Conservation (phyloP, 257 asterid genomes). For the Fraxinus anomala region DNA sequence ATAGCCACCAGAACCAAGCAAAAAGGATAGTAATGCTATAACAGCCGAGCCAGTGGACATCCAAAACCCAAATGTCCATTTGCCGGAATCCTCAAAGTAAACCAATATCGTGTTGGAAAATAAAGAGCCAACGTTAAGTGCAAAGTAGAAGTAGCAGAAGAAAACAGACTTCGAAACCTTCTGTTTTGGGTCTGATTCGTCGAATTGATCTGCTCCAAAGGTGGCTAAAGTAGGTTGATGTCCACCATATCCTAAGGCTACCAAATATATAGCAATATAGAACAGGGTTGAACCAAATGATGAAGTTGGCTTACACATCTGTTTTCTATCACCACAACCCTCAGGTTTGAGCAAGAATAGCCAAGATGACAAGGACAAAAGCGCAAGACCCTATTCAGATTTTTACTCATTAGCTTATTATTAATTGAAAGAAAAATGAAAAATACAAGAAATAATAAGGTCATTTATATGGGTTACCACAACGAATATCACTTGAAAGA, state of each 20-base stretch:
- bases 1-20: slow-evolving; percentile 45
- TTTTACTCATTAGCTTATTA: neutral
- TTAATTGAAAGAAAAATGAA: neutral
- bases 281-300: slow-evolving; percentile 31
- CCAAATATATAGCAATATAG: slow-evolving; percentile 49
- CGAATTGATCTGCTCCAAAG: slow-evolving; percentile 60
- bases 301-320: slow-evolving; percentile 23
- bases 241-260: slow-evolving; percentile 62
- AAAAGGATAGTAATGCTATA: slow-evolving; percentile 33
- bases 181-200: slow-evolving; percentile 34
- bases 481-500: slow-evolving; percentile 43
- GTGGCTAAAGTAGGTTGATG: slow-evolving; percentile 67
- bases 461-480: slow-evolving; percentile 18
- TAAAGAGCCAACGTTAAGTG: slow-evolving; percentile 50
- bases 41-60: slow-evolving; percentile 41
- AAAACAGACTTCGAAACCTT: slow-evolving; percentile 35
- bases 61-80: slow-evolving; percentile 57
- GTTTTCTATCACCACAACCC: slow-evolving; percentile 43
- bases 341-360: slow-evolving; percentile 37
- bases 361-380: slow-evolving; percentile 40
- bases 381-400: slow-evolving; percentile 34
- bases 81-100: slow-evolving; percentile 51
- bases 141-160: slow-evolving; percentile 52
- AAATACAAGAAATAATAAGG: neutral
- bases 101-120: slow-evolving; percentile 57